Evolutionary conservation across 257 asterid genomes (phyloP).

Genomic region (Solanum lycopersicoides): DNA sequence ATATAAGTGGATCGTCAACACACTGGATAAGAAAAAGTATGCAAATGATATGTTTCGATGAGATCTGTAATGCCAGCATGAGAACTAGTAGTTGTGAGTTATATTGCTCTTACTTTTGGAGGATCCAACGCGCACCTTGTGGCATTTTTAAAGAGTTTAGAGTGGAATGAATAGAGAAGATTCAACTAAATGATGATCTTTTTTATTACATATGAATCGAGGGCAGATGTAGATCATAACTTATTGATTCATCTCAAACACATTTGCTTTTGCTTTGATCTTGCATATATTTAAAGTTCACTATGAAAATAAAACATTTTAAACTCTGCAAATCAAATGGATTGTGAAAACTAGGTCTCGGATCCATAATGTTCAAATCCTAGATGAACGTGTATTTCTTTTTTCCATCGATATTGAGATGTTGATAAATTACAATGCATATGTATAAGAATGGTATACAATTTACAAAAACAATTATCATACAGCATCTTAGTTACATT

Average conservation of each 20-base stretch:
- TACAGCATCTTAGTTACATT: background rate
- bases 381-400: background rate
- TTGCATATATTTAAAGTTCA: background rate
- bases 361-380: background rate
- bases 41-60: background rate
- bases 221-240: background rate
- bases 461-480: background rate
- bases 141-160: background rate
- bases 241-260: background rate
- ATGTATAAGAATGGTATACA: background rate
- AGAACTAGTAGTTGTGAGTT: background rate
- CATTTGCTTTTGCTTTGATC: background rate
- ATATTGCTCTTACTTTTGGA: background rate
- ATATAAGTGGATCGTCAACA: background rate
- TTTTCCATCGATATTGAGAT: background rate
- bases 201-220: background rate
- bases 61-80: background rate
- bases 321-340: background rate
- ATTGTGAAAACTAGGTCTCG: background rate
- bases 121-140: background rate
- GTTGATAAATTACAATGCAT: background rate
- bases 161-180: background rate
- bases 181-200: background rate
- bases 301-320: background rate
- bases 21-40: background rate